Evolutionary conservation across 73 alveolate genomes (phyloP), one percentile per base, ranked within the genome.

Genomic region (Urostyla sp.): DNA sequence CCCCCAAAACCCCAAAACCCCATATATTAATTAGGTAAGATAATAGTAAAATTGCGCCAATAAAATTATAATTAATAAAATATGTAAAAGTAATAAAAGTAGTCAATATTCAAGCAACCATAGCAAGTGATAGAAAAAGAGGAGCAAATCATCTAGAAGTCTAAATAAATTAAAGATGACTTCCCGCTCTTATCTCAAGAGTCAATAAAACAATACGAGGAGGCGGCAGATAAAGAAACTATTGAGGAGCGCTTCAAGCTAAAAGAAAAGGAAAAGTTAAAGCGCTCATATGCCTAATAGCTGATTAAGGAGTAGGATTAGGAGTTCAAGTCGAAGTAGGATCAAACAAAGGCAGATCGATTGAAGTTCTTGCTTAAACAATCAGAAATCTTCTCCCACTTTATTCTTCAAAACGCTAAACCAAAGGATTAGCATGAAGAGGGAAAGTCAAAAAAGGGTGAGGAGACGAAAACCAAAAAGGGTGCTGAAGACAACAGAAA

Each of bases 301-400:
- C 83, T 69, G 36, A 69, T 52, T 36, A 3, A 26, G 53, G 49
- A 24, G 31, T 55, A 44, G 49, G 83, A 69, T 32, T 18, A 37
- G 69, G 83, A 69, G 83, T 69, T 69, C 34, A 69, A 69, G 35
- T 21, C 34, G 37, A 44, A 69, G 54, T 45, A 69, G 48, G 83
- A 69, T 61, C 26, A 53, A 46, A 18, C 73, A 1, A 52, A 73
- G 60, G 40, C 54, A 21, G 87, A 54, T 26, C 32, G 78, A 16
- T 38, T 75, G 16, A 55, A 75, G 56, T 56, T 52, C 67, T 28
- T 75, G 44, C 87, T 75, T 3, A 56, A 53, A 51, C 57, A 75
- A 53, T 34, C 63, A 26, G 87, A 75, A 40, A 53, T 75, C 23
- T 75, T 50, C 45, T 56, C 87, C 28, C 87, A 75, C 56, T 55